Base-by-base conservation (phyloP, 1,139 yeast genomes). In the Taphrina betulina region DNA sequence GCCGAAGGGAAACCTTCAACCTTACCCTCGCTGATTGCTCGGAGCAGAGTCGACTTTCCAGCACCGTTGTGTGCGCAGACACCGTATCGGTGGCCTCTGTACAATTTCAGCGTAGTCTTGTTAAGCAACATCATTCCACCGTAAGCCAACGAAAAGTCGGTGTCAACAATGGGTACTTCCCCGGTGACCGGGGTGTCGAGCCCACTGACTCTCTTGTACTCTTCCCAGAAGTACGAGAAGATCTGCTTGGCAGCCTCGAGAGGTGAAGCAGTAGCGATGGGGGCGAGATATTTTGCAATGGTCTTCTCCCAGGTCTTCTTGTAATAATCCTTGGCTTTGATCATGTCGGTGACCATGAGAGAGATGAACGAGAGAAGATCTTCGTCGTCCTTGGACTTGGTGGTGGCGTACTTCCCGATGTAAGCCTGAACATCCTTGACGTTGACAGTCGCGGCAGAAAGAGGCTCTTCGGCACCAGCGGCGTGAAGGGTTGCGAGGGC, bases 101-200 rank as follows among this genome's bases (percentile, higher is more conserved):
- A 92, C 75, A 92, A 86, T 79, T 97, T 88, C 76, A 92, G 84
- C 80, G 92, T 96, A 69, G 98, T 92, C 80, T 94, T 89, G 90
- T 92, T 92, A 77, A 92, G 87, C 80, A 92, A 83, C 82, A 92
- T 92, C 89, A 90, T 90, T 71, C 98, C 98, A 89, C 98, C 98
- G 76, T 92, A 92, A 75, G 98, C 98, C 73, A 92, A 83, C 63
- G 98, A 92, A 23, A 57, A 57, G 29, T 57, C 59, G 10, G 54
- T 46, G 20, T 57, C 57, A 5, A 57, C 59, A 14, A 57, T 42
- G 14, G 43, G 43, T n/a, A 42, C 28, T 17, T 48, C 58, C 5
- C 50, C 52, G 14, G 51, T 46, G 22, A 43, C 54, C 2, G 46
- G 52, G 4, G 50, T 43, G 16, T 57, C 59, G n/a, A 55, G 20